Evolutionary conservation across 2,329 filamentous ascomycete genomes (phyloP).

Genomic region (Exophiala calicioides): DNA sequence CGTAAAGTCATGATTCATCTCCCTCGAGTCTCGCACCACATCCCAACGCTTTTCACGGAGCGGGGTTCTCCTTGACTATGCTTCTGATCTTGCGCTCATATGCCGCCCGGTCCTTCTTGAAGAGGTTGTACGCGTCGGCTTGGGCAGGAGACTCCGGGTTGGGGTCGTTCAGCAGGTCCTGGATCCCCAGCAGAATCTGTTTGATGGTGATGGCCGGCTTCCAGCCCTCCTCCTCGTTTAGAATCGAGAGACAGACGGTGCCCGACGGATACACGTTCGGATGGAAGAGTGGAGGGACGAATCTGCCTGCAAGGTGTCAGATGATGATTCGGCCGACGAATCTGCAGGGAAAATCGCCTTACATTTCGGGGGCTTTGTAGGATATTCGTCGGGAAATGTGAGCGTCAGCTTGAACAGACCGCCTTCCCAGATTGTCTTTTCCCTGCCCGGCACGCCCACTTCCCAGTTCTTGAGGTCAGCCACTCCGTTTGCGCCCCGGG

Average conservation of each 20-base stretch:
- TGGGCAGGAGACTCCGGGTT: conserved; percentile 97
- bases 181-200: conserved; percentile 93
- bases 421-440: conserved; percentile 97
- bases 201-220: conserved; percentile 98
- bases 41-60: conserved; percentile 47
- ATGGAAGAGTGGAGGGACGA: conserved; percentile 92
- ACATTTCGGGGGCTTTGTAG: conserved; percentile 99
- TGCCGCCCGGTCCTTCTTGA: conserved; percentile 81
- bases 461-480: conserved; percentile 96
- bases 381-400: conserved; percentile 94
- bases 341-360: conserved; percentile 40
- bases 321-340: conserved; percentile 16
- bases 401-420: conserved; percentile 94
- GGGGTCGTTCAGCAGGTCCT: conserved; percentile 92
- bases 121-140: conserved; percentile 95
- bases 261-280: conserved; percentile 98
- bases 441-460: conserved; percentile 91
- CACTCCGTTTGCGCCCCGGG: conserved; percentile 70
- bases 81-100: conserved; percentile 87
- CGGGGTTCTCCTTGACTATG: conserved; percentile 86
- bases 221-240: conserved; percentile 99
- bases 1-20: no score
- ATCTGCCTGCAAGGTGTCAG: conserved; percentile 70
- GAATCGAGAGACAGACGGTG: conserved; percentile 92
- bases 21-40: no score